Base-by-base conservation (phyloP, 257 asterid genomes). In the Vinca minor region DNA sequence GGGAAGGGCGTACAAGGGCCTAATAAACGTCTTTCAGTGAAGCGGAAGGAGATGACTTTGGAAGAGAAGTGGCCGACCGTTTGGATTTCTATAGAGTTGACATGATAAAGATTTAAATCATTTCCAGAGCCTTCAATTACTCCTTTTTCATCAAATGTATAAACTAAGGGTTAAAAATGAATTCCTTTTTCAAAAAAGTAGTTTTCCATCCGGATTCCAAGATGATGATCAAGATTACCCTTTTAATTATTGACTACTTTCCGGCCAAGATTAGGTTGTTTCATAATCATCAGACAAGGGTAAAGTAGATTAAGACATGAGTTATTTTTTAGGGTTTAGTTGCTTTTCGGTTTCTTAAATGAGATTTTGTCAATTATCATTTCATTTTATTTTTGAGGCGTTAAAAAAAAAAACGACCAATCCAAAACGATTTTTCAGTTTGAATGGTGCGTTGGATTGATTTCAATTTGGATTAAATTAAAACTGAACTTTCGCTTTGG, bases 61-160 rank as follows among this genome's bases (percentile, higher is more conserved):
- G 41, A 14, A 17, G 25, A 56, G 23, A 56, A 56, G 62, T 56
- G 62, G 62, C 62, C 62, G 42, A 56, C 62, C 62, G 42, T 56
- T 56, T 56, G 62, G 62, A 56, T 31, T 15, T 41, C 31, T 56
- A 56, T 56, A 41, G 17, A 35, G 6, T 23, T 31, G 38, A 34
- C 38, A 56, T 42, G n/a, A 56, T 56, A 29, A 56, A 56, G 42
- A n/a, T 1, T 38, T 31, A 28, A 55, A 55, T 55, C 39, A 55
- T 55, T 55, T 26, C 20, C 39, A 55, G 4, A 55, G 41, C 38
- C 38, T 34, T 34, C 38, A 34, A 34, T 7, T 34, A 34, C 38
- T 34, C 38, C 7, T n/a, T n/a, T n/a, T n/a, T n/a, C n/a, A n/a
- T n/a, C n/a, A n/a, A n/a, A n/a, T n/a, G 18, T 49, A 49, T 49